Evolutionary conservation across 148 eudicot genomes (phyloP), one percentile per base, ranked within the genome.

Genomic region (Fagopyrum esculentum): DNA sequence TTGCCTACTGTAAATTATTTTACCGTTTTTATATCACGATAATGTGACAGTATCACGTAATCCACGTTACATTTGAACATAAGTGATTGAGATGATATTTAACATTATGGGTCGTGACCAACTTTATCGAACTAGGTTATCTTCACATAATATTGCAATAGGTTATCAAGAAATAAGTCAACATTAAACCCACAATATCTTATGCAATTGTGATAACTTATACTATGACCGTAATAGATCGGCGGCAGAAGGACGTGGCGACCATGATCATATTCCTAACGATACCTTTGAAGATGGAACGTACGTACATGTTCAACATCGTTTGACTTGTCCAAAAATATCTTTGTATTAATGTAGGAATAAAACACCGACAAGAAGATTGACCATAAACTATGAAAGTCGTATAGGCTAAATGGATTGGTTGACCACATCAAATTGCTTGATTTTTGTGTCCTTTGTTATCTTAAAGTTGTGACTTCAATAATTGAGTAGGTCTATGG

Each of bases 371-470:
- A 15, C n/a, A 15, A 15, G 22, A 16, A 61, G 44, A 61, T 26
- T 29, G 44, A 61, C 43, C 29, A 29, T 61, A 10, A 29, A 61
- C 12, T 3, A 10, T 9, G 4, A 29, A 29, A 26, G 68, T 61
- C 68, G 68, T 61, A 22, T 22, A 61, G 63, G 63, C n/a, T 57
- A 57, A 57, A 17, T 16, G 63, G 63, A 8, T 57, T 57, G 68
- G 68, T 61, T 61, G 40, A 29, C 68, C 68, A 26, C 6, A 57
- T 19, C 63, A 55, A 51, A 35, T 35, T 35, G 40, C 40, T 35
- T 35, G 2, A 35, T 35, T 35, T 35, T 0, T 35, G 40, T 35
- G 40, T 35, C 40, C 3, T 35, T 35, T 35, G 40, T 35, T 1
- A 35, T 35, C 40, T 35, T 35, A 35, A 35, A 0, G 40, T 35